These are phyloP conservation scores for Suhomyces coccinellae DNA, from an alignment of 1,139 yeast species.

Conservation along the genomic window DNA sequence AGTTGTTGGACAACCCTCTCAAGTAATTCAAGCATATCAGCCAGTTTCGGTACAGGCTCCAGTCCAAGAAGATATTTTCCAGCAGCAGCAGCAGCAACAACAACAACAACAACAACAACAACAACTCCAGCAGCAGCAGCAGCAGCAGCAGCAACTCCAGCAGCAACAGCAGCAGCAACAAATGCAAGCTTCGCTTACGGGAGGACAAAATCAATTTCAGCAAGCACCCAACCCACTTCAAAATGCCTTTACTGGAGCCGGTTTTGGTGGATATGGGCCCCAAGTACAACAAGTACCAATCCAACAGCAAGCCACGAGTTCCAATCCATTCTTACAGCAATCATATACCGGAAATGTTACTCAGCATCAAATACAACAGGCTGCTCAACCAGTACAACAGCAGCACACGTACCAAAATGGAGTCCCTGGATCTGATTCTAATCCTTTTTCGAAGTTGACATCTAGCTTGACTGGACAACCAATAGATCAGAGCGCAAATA, in stretches of 20 bases:
- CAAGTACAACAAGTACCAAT: constrained; percentile 20
- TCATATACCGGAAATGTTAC: constrained; percentile 2
- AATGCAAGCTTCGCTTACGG: constrained; percentile 15
- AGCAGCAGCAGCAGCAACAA: constrained; percentile 11
- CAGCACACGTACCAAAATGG: constrained; percentile 10
- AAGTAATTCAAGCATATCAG: constrained; percentile 7
- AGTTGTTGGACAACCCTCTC: constrained; percentile 13
- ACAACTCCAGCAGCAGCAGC: constrained; percentile 21
- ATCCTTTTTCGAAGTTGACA: constrained; percentile 41
- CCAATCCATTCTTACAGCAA: constrained; percentile 16
- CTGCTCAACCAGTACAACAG: constrained; percentile 18
- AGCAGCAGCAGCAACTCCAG: constrained; percentile 11
- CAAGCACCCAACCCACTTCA: constrained; percentile 22
- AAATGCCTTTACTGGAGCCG: constrained; percentile 51
- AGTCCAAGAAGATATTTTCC: constrained; percentile 9
- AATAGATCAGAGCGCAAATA: constrained; percentile 18
- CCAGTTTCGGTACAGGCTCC: constrained; percentile 8
- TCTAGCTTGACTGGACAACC: constrained; percentile 23
- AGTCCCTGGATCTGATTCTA: constrained; percentile 35
- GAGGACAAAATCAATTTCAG: constrained; percentile 7
- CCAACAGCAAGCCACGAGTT: constrained; percentile 20
- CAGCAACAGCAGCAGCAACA: constrained; percentile 21
- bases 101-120: constrained; percentile 9
- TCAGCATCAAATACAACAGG: constrained; percentile 17
- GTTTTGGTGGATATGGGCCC: constrained; percentile 55